Evolutionary conservation across 2,329 filamentous ascomycete species (phyloP).

Genomic region (Talaromyces rugulosus): DNA sequence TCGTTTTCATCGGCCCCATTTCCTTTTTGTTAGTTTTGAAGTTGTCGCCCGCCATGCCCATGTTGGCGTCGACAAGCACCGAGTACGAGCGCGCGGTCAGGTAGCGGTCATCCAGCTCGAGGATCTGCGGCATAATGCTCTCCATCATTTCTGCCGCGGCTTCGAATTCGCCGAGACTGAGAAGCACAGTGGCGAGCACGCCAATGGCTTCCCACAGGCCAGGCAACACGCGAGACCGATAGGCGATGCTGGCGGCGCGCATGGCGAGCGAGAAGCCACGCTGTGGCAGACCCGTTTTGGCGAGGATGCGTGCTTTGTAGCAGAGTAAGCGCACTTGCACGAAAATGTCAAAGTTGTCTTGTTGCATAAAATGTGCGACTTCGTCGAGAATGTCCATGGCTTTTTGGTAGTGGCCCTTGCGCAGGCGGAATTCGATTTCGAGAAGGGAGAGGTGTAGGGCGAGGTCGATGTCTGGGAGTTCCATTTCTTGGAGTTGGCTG

Average conservation of each 20-base stretch:
- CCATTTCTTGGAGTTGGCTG: constrained; percentile 51
- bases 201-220: constrained; percentile 70
- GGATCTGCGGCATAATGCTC: constrained; percentile 68
- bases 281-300: constrained; percentile 63
- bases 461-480: constrained; percentile 56
- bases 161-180: constrained; percentile 65
- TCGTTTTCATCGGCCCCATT: constrained; percentile 33
- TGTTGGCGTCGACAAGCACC: constrained; percentile 68
- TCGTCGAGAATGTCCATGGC: constrained; percentile 55
- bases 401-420: constrained; percentile 47
- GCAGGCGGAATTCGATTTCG: constrained; percentile 57
- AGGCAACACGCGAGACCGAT: constrained; percentile 63
- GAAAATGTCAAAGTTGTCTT: constrained; percentile 59
- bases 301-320: constrained; percentile 67
- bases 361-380: constrained; percentile 48
- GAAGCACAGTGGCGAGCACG: constrained; percentile 63
- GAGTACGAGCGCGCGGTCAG: constrained; percentile 65
- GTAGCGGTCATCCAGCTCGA: constrained; percentile 64
- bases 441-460: constrained; percentile 56
- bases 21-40: constrained; percentile 13
- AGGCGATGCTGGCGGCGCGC: constrained; percentile 69
- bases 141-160: constrained; percentile 62
- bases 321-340: constrained; percentile 68
- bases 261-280: constrained; percentile 73
- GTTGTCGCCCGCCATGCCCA: constrained; percentile 63